A percentile compares a stretch with the other conserved stretches of the same genome.
Evolutionary conservation across 495 filamentous ascomycete species (phyloP).

Genomic region (Hypoxylon intermedium): DNA sequence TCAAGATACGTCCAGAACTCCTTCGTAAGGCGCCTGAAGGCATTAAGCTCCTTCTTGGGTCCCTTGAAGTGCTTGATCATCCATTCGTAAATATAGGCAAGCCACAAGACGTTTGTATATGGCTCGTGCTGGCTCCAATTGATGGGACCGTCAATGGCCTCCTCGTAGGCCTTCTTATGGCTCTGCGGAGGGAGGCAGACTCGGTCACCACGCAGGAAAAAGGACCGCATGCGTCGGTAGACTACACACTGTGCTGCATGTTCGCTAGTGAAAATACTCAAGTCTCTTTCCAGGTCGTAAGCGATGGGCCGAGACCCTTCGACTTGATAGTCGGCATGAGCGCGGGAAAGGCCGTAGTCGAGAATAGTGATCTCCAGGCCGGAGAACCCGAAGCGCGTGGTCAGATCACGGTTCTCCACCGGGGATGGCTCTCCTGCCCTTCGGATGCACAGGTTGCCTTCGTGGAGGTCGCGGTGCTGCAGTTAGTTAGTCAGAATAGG

Average conservation of each 20-base stretch:
- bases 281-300: conserved; percentile 61
- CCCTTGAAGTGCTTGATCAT: conserved; percentile 48
- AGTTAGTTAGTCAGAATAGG: conserved; percentile 45
- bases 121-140: conserved; percentile 51
- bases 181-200: conserved; percentile 40
- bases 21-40: conserved; percentile 48
- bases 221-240: conserved; percentile 61
- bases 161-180: conserved; percentile 48
- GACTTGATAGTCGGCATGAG: conserved; percentile 41
- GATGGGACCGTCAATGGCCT: conserved; percentile 44
- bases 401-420: conserved; percentile 45
- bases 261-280: conserved; percentile 58
- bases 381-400: conserved; percentile 68
- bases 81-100: conserved; percentile 57
- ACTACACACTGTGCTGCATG: conserved; percentile 55
- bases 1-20: conserved; percentile 54
- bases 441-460: conserved; percentile 85
- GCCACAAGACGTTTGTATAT: conserved; percentile 64
- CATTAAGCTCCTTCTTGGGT: conserved; percentile 41
- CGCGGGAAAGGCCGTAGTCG: conserved; percentile 88
- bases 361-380: conserved; percentile 81
- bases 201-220: conserved; percentile 49
- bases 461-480: conserved; percentile 83
- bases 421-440: conserved; percentile 46
- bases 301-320: conserved; percentile 42